Base-by-base conservation (phyloP, 495 filamentous ascomycete species). In the Penicillium riverlandense region DNA sequence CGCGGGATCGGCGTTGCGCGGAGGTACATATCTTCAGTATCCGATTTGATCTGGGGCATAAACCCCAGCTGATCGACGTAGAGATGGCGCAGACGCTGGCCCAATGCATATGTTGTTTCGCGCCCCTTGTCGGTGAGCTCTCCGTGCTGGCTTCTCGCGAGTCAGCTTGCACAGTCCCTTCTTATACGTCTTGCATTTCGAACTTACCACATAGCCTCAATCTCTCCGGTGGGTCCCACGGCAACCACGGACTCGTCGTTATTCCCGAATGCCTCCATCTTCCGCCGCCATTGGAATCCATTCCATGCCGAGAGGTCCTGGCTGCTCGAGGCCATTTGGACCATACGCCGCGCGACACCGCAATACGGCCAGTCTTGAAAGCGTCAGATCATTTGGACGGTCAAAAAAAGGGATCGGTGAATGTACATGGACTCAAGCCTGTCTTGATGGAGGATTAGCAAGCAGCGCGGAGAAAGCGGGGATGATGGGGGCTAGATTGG, bases 11-110 rank as follows among this genome's bases (percentile, higher is more conserved):
- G 85, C 0, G 88, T 95, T 2, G 88, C 74, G 41, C 94, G 84
- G 22, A 98, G 76, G 54, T 95, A 95, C 49, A 96, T 74, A 61
- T 78, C 80, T 52, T 86, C 79, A 7, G 77, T 71, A 57, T 82
- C 69, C 41, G 65, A 63, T 42, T 88, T 79, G 38, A 77, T 71
- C 15, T 71, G 60, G 0, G 90, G 90, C 62, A 98, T 80, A 65
- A 94, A 98, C 3, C 75, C 66, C 2, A 98, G 77, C 49, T 91
- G 89, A 48, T 95, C 80, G 41, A 96, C 82, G 60, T 97, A 98
- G 11, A 97, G 82, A 46, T 78, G 69, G 35, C 92, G 79, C 22
- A 95, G 69, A 15, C 92, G 81, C 38, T 78, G 63, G 11, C 92
- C 92, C 0, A 98, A 77, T 9, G 79, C 76, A 47, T 84, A 83